These are phyloP conservation scores for Trichoderma afroharzianum DNA, from an alignment of 2,329 filamentous ascomycete species.

Conservation along the genomic window DNA sequence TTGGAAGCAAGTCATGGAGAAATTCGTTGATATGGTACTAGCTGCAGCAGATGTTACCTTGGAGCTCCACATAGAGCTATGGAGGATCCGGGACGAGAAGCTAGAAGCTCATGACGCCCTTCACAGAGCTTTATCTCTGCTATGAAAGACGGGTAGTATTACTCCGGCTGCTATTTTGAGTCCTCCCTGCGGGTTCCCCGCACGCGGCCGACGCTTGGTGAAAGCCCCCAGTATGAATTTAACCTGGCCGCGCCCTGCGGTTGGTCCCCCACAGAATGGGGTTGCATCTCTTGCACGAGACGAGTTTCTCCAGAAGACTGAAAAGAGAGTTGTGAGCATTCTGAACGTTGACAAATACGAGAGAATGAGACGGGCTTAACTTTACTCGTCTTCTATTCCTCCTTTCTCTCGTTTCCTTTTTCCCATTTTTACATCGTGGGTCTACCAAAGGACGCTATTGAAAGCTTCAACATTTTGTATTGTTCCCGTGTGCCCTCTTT, in stretches of 20 bases:
- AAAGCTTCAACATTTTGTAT: not conserved
- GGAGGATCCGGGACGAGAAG: not conserved
- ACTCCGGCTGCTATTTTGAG: not conserved
- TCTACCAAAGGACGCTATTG: not conserved
- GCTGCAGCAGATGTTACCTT: not conserved
- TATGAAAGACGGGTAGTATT: not conserved
- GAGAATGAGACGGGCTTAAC: not conserved
- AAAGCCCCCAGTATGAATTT: not conserved
- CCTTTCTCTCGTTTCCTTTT: not conserved
- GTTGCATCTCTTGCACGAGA: not conserved
- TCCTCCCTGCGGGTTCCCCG: not conserved
- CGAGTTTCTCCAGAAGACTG: not conserved
- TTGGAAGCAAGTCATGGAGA: not conserved
- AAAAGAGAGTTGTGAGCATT: not conserved
- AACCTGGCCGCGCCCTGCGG: not conserved
- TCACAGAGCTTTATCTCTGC: not conserved
- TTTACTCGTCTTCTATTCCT: not conserved
- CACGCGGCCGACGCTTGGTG: not conserved
- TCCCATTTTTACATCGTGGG: not conserved
- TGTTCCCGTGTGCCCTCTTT: not conserved
- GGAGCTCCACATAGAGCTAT: not conserved
- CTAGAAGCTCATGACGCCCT: not conserved
- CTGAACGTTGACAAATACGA: not conserved
- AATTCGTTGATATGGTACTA: not conserved
- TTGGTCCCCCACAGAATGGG: conserved; percentile 8